Percentiles rank a stretch among this genome's conserved stretches.
Conservation (phyloP, 129 eudicot species). For the Apium graveolens region DNA sequence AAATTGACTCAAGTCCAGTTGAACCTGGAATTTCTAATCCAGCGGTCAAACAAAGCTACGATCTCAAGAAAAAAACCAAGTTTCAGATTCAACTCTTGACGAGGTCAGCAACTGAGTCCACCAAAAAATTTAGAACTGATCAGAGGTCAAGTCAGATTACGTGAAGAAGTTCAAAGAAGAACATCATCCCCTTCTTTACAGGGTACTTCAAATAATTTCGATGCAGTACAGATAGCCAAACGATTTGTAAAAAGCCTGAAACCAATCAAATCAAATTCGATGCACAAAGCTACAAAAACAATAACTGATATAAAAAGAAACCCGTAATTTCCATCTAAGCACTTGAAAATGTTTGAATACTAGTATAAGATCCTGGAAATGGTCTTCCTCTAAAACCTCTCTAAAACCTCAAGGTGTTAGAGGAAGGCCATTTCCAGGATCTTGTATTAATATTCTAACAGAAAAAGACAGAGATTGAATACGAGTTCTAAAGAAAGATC, state of each 20-base stretch:
- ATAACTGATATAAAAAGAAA: background rate
- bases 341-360: too few relatives aligned
- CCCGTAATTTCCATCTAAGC: background rate
- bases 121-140: background rate
- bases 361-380: too few relatives aligned
- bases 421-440: too few relatives aligned
- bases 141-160: background rate
- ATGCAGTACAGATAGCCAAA: background rate
- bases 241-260: background rate
- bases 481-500: background rate
- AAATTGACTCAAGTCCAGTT: background rate
- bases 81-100: background rate
- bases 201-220: background rate
- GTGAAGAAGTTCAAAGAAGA: background rate
- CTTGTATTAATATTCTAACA: too few relatives aligned
- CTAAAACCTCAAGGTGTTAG: too few relatives aligned
- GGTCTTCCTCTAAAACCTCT: too few relatives aligned
- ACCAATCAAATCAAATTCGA: background rate
- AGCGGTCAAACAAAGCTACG: too few relatives aligned
- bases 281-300: background rate
- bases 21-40: background rate
- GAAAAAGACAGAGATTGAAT: background rate
- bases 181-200: background rate
- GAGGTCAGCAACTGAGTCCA: background rate
- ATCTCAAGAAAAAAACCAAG: background rate